Percentiles rank a stretch among this genome's conserved stretches.
These are phyloP conservation scores for Boehmeria nivea DNA, from an alignment of 306 rosid genomes.

Conservation along the genomic window DNA sequence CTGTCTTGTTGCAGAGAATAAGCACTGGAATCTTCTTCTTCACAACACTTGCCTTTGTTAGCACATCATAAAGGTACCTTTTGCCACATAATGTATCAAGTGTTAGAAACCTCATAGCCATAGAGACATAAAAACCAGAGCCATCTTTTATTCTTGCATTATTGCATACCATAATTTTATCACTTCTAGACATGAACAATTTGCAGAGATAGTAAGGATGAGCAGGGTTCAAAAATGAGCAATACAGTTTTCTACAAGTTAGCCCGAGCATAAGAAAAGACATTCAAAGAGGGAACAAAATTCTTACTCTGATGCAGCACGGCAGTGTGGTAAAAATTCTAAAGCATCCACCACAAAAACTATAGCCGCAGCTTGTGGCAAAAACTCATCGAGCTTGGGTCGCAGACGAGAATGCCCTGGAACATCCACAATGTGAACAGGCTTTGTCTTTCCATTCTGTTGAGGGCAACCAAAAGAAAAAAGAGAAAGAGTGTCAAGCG, in stretches of 20 bases:
- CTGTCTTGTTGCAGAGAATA: conserved; percentile 88
- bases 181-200: not conserved
- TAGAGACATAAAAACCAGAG: not conserved
- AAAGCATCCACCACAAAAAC: conserved; percentile 84
- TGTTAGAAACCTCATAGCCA: conserved; percentile 13
- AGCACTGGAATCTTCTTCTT: conserved; percentile 81
- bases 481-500: not conserved
- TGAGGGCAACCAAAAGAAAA: conserved; percentile 11
- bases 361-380: conserved; percentile 80
- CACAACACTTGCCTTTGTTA: conserved; percentile 86
- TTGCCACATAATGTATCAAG: conserved; percentile 5
- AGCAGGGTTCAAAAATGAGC: too few relatives aligned
- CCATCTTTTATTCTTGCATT: not conserved
- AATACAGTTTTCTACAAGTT: too few relatives aligned
- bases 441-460: conserved; percentile 73
- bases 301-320: conserved; percentile 84
- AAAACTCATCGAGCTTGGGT: conserved; percentile 76
- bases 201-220: not conserved
- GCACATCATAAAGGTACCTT: conserved; percentile 84
- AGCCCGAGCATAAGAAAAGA: not conserved
- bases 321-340: conserved; percentile 78
- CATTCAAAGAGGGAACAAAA: not conserved
- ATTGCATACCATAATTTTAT: not conserved
- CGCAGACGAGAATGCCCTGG: conserved; percentile 97
- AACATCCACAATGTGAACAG: conserved; percentile 79